Conservation (phyloP, 495 filamentous ascomycete genomes). For the Hyaloscypha finlandica region DNA sequence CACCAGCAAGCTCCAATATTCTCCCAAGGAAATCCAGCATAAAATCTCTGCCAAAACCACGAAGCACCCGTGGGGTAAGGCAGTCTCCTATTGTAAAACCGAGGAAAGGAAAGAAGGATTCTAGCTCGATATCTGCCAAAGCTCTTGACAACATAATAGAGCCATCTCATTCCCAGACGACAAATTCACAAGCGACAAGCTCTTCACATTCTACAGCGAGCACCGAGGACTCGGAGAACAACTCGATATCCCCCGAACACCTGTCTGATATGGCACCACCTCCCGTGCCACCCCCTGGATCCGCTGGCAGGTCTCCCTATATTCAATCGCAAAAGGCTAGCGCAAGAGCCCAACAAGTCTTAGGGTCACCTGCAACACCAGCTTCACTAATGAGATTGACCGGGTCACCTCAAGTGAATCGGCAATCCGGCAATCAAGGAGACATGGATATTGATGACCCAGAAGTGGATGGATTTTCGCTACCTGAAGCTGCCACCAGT, state of each 20-base stretch:
- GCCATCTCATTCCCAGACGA: conserved; percentile 16
- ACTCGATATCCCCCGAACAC: conserved; percentile 56
- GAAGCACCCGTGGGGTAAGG: conserved; percentile 46
- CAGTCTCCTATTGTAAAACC: conserved; percentile 89
- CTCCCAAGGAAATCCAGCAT: conserved; percentile 41
- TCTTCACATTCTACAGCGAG: conserved; percentile 33
- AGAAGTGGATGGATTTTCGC: conserved; percentile 30
- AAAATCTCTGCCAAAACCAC: conserved; percentile 30
- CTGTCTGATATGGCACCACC: conserved; percentile 60
- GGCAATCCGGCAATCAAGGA: conserved; percentile 5
- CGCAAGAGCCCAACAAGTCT: conserved; percentile 13
- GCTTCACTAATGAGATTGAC: conserved; percentile 71
- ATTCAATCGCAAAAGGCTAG: conserved; percentile 28
- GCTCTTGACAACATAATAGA: conserved; percentile 52
- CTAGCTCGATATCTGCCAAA: conserved; percentile 58
- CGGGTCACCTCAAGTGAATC: conserved; percentile 18
- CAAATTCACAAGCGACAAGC: conserved; percentile 25
- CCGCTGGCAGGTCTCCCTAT: conserved; percentile 50
- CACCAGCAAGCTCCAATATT: conserved; percentile 35
- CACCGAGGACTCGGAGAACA: conserved; percentile 40
- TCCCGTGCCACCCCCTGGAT: conserved; percentile 51
- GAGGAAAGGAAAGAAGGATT: conserved; percentile 44
- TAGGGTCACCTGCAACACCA: conserved; percentile 68
- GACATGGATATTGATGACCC: conserved; percentile 31
- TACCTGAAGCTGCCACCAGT: conserved; percentile 33